A percentile compares a stretch with the other conserved stretches of the same genome.
These are phyloP conservation scores for Xerocomellus intermedius DNA, from an alignment of 768 basidiomycete species.

Conservation along the genomic window DNA sequence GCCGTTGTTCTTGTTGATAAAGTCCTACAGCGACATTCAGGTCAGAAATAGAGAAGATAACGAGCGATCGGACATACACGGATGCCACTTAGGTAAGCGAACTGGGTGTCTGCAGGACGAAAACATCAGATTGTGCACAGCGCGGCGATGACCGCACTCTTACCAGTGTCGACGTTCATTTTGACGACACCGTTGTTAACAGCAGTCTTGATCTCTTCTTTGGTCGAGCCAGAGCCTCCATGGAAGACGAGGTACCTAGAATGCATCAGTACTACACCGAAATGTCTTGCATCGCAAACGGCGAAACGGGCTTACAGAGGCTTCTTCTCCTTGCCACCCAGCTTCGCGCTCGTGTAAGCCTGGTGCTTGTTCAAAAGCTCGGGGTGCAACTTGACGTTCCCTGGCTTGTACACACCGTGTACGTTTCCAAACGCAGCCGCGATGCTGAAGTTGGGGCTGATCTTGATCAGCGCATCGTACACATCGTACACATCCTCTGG, in stretches of 20 bases:
- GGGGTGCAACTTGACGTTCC: slow-evolving; percentile 92
- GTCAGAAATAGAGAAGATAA: not conserved
- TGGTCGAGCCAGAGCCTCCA: slow-evolving; percentile 96
- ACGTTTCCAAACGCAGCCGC: slow-evolving; percentile 99
- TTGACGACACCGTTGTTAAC: slow-evolving; percentile 94
- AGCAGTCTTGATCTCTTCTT: slow-evolving; percentile 92
- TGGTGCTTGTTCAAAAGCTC: slow-evolving; percentile 94
- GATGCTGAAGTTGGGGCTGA: slow-evolving; percentile 94
- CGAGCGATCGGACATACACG: slow-evolving; percentile 44
- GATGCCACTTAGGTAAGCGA: slow-evolving; percentile 86
- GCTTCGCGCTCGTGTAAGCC: slow-evolving; percentile 63
- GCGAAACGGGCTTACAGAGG: slow-evolving; percentile 64
- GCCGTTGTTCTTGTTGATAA: slow-evolving; percentile 78
- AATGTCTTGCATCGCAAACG: not conserved
- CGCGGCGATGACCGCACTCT: not conserved
- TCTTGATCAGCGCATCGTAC: slow-evolving; percentile 74
- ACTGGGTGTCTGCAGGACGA: slow-evolving; percentile 66
- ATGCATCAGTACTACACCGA: not conserved
- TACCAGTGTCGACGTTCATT: slow-evolving; percentile 96
- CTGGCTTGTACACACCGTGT: slow-evolving; percentile 99
- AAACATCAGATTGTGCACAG: slow-evolving; percentile 3
- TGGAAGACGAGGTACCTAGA: slow-evolving; percentile 97
- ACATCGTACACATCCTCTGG: slow-evolving; percentile 95
- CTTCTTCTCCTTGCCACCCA: slow-evolving; percentile 59
- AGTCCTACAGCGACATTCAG: slow-evolving; percentile 54